These are phyloP conservation scores for Prunus yedoensis DNA, from an alignment of 331 rosid genomes.

Conservation along the genomic window DNA sequence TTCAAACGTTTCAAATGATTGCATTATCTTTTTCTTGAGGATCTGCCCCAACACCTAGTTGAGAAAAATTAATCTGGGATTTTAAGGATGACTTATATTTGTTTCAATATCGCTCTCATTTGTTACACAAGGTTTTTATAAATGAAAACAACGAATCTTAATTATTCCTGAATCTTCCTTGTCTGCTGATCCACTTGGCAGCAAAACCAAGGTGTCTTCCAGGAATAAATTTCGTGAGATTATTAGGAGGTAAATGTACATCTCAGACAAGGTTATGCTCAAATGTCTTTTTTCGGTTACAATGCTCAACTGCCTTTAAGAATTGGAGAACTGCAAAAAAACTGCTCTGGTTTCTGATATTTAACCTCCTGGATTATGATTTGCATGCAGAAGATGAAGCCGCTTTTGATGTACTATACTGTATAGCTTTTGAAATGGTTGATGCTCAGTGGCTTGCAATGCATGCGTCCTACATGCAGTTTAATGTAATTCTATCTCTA, in stretches of 20 bases:
- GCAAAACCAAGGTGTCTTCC: constrained; percentile 83
- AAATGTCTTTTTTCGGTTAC: not conserved
- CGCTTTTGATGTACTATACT: constrained; percentile 79
- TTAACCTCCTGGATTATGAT: not conserved
- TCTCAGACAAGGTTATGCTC: not conserved
- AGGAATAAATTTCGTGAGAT: constrained; percentile 70
- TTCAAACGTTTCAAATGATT: not conserved
- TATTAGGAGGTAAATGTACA: constrained; percentile 72
- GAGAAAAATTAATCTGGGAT: not conserved
- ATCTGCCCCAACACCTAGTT: not conserved
- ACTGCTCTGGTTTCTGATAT: not conserved
- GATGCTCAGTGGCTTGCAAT: constrained; percentile 97
- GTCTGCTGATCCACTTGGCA: constrained; percentile 25
- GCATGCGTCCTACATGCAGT: constrained; percentile 95
- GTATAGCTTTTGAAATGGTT: constrained; percentile 91
- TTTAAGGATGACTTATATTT: not conserved
- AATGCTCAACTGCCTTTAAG: not conserved
- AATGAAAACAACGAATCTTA: constrained; percentile 3
- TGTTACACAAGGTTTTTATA: not conserved
- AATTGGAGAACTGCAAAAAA: not conserved
- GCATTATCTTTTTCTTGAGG: not conserved
- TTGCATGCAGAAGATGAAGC: constrained; percentile 75
- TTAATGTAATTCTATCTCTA: constrained; percentile 58
- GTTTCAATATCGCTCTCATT: not conserved
- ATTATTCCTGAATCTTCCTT: constrained; percentile 16